Base-by-base conservation (phyloP, 441 rosid genomes). In the Dalechampia spathulata region DNA sequence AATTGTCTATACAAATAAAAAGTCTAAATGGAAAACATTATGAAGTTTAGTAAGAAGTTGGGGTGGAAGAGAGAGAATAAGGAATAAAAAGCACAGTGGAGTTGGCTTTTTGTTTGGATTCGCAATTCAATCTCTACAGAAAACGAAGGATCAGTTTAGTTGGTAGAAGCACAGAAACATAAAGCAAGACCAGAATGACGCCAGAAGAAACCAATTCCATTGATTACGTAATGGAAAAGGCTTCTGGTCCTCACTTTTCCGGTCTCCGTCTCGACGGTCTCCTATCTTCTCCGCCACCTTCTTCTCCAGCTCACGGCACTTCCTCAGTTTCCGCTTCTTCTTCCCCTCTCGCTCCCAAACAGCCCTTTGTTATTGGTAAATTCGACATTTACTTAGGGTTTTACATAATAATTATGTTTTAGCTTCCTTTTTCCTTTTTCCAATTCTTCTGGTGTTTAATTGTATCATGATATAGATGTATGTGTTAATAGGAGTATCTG, bases 201-300 rank as follows among this genome's bases (percentile, higher is more conserved):
- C 76, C 83, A 72, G 90, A 69, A 69, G 75, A 74, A 42, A 65
- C 85, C 21, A 70, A 39, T 28, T 76, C 83, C 40, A 79, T 89
- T n/a, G 99, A 89, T 69, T 85, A 76, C 65, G 95, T 74, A 63
- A 92, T 92, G 97, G 99, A 89, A 81, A 89, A 83, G 68, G 96
- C 99, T 5, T 85, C 87, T 11, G 99, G 99, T 28, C 88, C 95
- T 11, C 99, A 92, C 83, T 92, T 89, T 81, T 93, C 97, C 70
- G 97, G 99, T 70, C 83, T 93, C 49, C 97, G 86, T 46, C 77
- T 83, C 37, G 92, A 89, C 71, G 83, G 86, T 37, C 83, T 66
- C 50, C 81, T 75, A 34, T 74, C 81, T 23, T 71, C 79, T 52
- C 86, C 82, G 6, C 74, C 81, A 41, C 64, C 82, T 4, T 75